These are phyloP conservation scores for Aspergillus panamensis DNA, from an alignment of 495 filamentous ascomycete species.

Conservation along the genomic window DNA sequence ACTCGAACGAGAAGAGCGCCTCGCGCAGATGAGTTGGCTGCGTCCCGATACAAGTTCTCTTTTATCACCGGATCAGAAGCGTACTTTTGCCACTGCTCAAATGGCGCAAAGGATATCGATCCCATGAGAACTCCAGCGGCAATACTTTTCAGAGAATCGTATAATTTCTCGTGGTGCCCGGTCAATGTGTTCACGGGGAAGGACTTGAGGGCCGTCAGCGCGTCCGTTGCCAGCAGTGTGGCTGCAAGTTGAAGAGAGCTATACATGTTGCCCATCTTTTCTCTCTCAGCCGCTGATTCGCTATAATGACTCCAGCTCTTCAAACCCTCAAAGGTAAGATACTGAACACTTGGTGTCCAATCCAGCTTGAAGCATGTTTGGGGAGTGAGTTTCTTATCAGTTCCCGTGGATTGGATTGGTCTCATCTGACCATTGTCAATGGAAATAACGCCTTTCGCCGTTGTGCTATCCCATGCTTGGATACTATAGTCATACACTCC, in stretches of 20 bases:
- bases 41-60: constrained; percentile 24
- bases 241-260: neutral
- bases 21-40: neutral
- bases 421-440: neutral
- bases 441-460: neutral
- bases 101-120: neutral
- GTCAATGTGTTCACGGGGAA: neutral
- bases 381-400: neutral
- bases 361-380: neutral
- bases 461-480: neutral
- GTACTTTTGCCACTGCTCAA: neutral
- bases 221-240: neutral
- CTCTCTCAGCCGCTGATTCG: neutral
- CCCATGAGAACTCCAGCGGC: neutral
- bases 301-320: neutral
- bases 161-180: neutral
- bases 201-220: neutral
- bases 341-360: neutral
- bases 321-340: neutral
- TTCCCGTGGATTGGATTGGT: neutral
- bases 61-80: neutral
- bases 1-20: neutral
- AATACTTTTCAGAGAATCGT: neutral
- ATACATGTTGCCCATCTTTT: neutral
- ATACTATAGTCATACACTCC: neutral